phyloP scores from a whole-genome alignment of 2,329 filamentous ascomycete species.

The Volutella citrinella region DNA sequence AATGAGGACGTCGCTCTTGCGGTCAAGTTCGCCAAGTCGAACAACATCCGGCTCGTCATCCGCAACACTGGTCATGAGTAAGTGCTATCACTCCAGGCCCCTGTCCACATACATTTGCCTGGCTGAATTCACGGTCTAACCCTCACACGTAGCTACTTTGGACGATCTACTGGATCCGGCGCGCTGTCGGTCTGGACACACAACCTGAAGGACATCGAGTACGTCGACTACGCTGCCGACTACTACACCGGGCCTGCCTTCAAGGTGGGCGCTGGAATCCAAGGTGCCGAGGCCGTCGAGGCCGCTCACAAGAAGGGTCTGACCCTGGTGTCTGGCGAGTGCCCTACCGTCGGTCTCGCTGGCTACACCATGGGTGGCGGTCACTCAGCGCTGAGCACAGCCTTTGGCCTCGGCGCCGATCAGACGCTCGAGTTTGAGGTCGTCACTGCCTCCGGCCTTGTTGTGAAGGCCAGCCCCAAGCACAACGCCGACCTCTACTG shows the following conservation, averaged over 20 bases:
- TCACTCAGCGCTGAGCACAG: constrained; percentile 49
- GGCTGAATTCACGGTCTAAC: background rate
- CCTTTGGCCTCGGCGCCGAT: constrained; percentile 59
- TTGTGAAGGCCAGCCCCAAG: constrained; percentile 44
- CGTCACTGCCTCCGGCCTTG: constrained; percentile 47
- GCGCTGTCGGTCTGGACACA: constrained; percentile 41
- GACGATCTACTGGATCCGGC: constrained; percentile 55
- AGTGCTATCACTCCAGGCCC: constrained; percentile 8
- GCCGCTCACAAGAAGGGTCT: constrained; percentile 44
- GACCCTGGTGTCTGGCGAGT: constrained; percentile 53
- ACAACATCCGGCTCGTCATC: constrained; percentile 49
- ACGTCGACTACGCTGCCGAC: constrained; percentile 34
- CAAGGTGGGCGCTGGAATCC: constrained; percentile 53
- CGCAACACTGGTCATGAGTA: constrained; percentile 54
- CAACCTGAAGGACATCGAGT: constrained; percentile 37
- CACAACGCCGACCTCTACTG: constrained; percentile 59
- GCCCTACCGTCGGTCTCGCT: constrained; percentile 53
- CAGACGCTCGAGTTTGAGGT: constrained; percentile 56
- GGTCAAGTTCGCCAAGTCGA: constrained; percentile 27
- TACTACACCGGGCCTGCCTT: constrained; percentile 50
- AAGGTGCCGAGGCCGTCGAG: constrained; percentile 44
- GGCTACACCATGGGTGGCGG: constrained; percentile 59
- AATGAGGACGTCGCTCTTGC: constrained; percentile 31
- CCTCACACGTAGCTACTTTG: constrained; percentile 28
- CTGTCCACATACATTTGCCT: too few species aligned